phyloP scores from a whole-genome alignment of 164 flowering plant species.

The Magnolia sinica region DNA sequence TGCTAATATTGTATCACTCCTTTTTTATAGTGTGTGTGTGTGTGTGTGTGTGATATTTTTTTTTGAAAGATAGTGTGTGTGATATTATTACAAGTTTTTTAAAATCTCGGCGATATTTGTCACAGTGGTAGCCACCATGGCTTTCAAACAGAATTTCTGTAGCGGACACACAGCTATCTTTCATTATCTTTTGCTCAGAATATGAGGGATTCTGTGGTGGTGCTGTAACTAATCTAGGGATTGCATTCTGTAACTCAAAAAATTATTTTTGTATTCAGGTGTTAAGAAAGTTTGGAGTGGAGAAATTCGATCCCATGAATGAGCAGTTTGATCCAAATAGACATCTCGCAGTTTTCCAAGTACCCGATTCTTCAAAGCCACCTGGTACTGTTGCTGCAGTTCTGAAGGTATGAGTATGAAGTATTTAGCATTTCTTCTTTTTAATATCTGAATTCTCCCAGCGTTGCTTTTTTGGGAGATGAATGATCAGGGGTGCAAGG shows the following conservation, averaged over 20 bases:
- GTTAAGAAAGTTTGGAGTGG: slow-evolving; percentile 66
- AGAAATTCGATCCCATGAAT: slow-evolving; percentile 62
- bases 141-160: too few species aligned
- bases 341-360: slow-evolving; percentile 79
- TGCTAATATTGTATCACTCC: too few species aligned
- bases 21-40: too few species aligned
- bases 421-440: background rate
- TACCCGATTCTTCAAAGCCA: slow-evolving; percentile 74
- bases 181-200: background rate
- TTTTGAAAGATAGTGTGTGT: too few species aligned
- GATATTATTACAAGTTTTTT: too few species aligned
- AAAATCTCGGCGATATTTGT: too few species aligned
- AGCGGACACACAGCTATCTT: too few species aligned
- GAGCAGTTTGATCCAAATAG: slow-evolving; percentile 87
- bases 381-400: slow-evolving; percentile 70
- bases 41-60: too few species aligned
- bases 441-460: too few species aligned
- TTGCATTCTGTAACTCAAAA: background rate
- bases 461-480: too few species aligned
- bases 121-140: too few species aligned
- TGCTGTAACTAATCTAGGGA: background rate
- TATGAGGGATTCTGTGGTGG: background rate
- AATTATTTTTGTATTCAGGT: slow-evolving; percentile 41
- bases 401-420: slow-evolving; percentile 55
- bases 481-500: too few species aligned